phyloP scores from a whole-genome alignment of 345 rosid species.

The Bruguiera parviflora region DNA sequence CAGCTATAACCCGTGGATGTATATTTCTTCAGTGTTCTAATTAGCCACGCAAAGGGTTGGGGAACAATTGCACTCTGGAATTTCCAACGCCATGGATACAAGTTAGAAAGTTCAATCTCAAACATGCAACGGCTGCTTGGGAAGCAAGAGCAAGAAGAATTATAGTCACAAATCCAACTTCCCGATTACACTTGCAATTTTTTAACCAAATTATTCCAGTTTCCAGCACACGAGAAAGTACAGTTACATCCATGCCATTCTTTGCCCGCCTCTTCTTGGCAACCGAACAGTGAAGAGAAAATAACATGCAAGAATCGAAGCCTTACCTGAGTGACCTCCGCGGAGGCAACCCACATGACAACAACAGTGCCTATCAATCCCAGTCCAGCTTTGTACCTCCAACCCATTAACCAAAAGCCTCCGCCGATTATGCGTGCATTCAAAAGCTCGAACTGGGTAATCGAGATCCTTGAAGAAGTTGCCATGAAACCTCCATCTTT shows the following conservation, averaged over 20 bases:
- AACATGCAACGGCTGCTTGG: no score
- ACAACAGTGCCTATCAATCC: constrained; percentile 48
- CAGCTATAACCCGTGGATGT: no score
- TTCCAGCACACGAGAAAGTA: no score
- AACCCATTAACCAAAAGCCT: constrained; percentile 31
- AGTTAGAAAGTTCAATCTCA: no score
- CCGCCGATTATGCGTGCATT: not conserved
- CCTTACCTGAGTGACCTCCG: constrained; percentile 82
- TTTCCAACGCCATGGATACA: no score
- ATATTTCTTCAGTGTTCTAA: no score
- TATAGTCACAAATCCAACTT: no score
- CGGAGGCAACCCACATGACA: constrained; percentile 76
- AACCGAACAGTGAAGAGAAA: constrained; percentile 8
- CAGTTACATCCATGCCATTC: not conserved
- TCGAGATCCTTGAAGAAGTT: not conserved
- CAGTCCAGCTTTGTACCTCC: constrained; percentile 55
- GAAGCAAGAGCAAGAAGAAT: no score
- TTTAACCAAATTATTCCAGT: no score
- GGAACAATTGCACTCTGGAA: no score
- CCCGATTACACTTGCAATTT: no score
- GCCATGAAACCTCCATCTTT: constrained; percentile 10
- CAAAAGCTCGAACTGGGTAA: constrained; percentile 1
- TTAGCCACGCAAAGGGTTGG: no score
- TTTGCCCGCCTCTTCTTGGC: constrained; percentile 2
- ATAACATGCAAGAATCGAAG: not conserved